Evolutionary conservation across 306 rosid species (phyloP).

Genomic region (Benincasa hispida): DNA sequence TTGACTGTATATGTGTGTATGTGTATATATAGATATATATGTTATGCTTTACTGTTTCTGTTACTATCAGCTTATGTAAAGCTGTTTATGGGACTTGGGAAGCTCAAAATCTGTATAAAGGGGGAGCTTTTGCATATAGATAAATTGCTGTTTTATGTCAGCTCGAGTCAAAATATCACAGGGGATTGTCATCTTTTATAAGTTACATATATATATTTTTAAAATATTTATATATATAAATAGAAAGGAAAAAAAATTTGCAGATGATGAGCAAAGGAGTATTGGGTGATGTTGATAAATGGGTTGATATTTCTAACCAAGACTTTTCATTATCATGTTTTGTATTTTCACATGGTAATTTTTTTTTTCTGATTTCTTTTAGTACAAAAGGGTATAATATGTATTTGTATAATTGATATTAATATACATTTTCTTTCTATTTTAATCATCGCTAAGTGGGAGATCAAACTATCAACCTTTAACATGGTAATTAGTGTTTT

Average conservation of each 20-base stretch:
- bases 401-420: no score
- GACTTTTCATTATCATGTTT: background rate
- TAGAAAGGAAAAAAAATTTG: background rate
- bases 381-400: no score
- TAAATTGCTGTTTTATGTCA: background rate
- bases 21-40: background rate
- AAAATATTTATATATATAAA: background rate
- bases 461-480: no score
- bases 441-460: no score
- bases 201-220: background rate
- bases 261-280: background rate
- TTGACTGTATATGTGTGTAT: background rate
- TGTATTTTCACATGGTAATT: background rate
- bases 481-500: no score
- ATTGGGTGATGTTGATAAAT: background rate
- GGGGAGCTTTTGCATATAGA: background rate
- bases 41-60: background rate
- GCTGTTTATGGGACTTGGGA: background rate
- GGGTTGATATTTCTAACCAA: background rate
- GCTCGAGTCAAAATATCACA: background rate
- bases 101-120: slow-evolving; percentile 5
- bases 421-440: no score
- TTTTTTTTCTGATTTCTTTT: no score
- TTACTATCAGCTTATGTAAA: background rate
- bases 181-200: background rate